Percentiles rank a stretch among this genome's conserved stretches.
Evolutionary conservation across 75 land plant genomes (phyloP).

Genomic region (Pinus albicaulis): DNA sequence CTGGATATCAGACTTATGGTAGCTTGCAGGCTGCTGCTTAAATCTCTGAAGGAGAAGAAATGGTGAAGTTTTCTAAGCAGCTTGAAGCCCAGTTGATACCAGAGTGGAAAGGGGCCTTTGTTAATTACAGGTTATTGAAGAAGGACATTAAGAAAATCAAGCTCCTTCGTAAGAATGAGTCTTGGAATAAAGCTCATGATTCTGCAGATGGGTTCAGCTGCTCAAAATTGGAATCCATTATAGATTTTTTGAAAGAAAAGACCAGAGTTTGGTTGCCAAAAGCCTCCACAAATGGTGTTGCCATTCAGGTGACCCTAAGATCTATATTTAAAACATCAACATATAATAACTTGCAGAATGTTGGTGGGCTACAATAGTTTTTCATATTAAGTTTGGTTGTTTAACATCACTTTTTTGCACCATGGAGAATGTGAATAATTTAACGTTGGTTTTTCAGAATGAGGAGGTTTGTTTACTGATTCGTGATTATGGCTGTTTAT

Average conservation of each 20-base stretch:
- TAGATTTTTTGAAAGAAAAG: neutral
- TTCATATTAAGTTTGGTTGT: too few relatives aligned
- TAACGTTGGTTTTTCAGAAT: too few relatives aligned
- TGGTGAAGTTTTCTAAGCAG: constrained; percentile 99
- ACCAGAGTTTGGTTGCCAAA: neutral
- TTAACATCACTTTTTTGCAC: too few relatives aligned
- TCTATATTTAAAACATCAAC: too few relatives aligned
- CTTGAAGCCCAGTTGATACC: constrained; percentile 91
- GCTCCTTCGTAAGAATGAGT: constrained; percentile 8
- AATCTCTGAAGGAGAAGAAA: constrained; percentile 5
- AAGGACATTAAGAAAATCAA: constrained; percentile 87
- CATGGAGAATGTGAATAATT: too few relatives aligned
- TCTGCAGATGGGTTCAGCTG: neutral
- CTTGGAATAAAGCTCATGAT: neutral
- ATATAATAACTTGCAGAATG: too few relatives aligned
- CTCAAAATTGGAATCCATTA: neutral
- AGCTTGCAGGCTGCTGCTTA: too few relatives aligned
- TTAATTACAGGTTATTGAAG: constrained; percentile 83
- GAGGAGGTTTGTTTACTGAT: too few relatives aligned
- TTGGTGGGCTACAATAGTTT: too few relatives aligned
- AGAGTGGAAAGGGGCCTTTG: constrained; percentile 92
- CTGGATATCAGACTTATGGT: too few relatives aligned
- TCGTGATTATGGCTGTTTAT: too few relatives aligned
- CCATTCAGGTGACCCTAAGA: constrained; percentile 2
- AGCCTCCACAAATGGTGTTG: neutral